phyloP scores from a whole-genome alignment of 352 stramenopile species.

The Saprolegnia diclina region DNA sequence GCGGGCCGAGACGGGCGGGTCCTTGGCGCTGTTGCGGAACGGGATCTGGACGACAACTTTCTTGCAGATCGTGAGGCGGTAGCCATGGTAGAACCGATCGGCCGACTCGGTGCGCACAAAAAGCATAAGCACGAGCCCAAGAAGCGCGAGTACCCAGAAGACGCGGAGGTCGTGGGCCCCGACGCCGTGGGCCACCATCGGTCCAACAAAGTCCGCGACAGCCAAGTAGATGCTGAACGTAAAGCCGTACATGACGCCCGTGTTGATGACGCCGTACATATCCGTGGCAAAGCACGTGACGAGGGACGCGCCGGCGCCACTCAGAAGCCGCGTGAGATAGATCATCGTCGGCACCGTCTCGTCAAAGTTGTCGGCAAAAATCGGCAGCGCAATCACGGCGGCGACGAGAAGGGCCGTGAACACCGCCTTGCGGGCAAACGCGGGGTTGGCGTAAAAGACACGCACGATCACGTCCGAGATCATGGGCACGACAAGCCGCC shows the following conservation, averaged over 20 bases:
- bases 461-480: constrained; percentile 20
- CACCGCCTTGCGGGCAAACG: constrained; percentile 19
- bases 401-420: background rate
- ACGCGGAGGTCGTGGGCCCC: background rate
- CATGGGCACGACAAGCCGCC: constrained; percentile 7
- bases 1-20: no score
- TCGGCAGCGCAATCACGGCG: background rate
- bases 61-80: background rate
- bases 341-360: background rate
- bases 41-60: background rate
- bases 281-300: constrained; percentile 19
- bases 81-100: constrained; percentile 16
- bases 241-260: constrained; percentile 23
- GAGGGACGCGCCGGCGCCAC: background rate
- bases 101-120: constrained; percentile 2
- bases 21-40: background rate
- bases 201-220: no score
- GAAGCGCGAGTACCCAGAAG: background rate
- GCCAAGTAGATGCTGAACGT: no score
- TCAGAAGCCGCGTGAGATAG: background rate
- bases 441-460: constrained; percentile 27
- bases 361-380: background rate
- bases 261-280: constrained; percentile 23
- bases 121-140: background rate
- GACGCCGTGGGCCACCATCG: no score